A percentile compares a stretch with the other conserved stretches of the same genome.
phyloP scores from a whole-genome alignment of 305 asterid species.

The Rubia peregrina region DNA sequence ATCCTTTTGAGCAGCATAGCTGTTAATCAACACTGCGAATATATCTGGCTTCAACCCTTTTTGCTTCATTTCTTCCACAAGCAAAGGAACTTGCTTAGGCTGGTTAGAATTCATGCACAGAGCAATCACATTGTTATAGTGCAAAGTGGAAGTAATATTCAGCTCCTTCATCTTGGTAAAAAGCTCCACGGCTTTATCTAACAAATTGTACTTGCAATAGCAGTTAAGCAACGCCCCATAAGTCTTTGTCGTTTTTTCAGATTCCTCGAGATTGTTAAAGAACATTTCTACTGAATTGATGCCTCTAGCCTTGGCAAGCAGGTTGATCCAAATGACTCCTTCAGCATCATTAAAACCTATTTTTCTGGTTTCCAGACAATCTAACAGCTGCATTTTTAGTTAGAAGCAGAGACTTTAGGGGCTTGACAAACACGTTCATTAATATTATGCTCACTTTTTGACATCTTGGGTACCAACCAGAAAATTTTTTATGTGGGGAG shows the following conservation, averaged over 20 bases:
- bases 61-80: constrained; percentile 65
- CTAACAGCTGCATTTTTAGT: constrained; percentile 37
- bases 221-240: constrained; percentile 65
- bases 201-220: constrained; percentile 41
- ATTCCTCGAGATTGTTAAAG: constrained; percentile 44
- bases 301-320: constrained; percentile 42
- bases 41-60: constrained; percentile 27
- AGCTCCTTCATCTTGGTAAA: constrained; percentile 45
- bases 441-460: background rate
- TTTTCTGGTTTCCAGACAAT: constrained; percentile 52
- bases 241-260: constrained; percentile 52
- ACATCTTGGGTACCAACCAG: too few species aligned
- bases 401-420: background rate
- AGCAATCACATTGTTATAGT: constrained; percentile 51
- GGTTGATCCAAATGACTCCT: constrained; percentile 50
- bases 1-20: constrained; percentile 42
- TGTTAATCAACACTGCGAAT: constrained; percentile 47
- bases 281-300: constrained; percentile 46
- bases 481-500: too few species aligned
- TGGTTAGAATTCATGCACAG: constrained; percentile 33
- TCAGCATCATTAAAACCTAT: constrained; percentile 29
- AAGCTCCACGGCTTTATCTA: constrained; percentile 47
- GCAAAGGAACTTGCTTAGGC: constrained; percentile 35
- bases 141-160: constrained; percentile 32
- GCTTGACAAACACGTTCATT: background rate